Conservation (phyloP, 78 protist species). For the Protostelium mycophagum region DNA sequence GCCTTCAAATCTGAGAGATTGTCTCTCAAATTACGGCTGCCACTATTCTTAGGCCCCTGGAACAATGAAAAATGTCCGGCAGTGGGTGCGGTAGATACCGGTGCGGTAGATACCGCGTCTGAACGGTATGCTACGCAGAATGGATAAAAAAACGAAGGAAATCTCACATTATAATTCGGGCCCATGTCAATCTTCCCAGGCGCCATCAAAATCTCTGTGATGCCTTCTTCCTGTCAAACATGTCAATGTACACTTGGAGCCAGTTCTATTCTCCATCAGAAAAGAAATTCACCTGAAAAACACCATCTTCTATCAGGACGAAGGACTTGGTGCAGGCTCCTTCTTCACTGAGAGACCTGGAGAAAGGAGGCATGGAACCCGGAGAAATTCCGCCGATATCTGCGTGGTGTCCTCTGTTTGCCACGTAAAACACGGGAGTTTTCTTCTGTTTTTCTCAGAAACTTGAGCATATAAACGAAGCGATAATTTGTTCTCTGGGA, state of each 20-base stretch:
- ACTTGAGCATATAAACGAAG: no score
- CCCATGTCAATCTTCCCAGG: constrained; percentile 4
- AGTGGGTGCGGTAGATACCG: no score
- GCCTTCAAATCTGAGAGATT: constrained; percentile 80
- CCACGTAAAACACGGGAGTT: constrained; percentile 92
- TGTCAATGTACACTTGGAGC: background rate
- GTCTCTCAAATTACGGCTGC: constrained; percentile 68
- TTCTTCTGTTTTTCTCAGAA: background rate
- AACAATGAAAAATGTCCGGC: no score
- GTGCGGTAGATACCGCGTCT: no score
- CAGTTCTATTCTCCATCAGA: background rate
- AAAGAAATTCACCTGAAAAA: constrained; percentile 10
- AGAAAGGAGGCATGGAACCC: constrained; percentile 94
- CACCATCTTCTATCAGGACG: constrained; percentile 51
- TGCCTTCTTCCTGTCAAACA: constrained; percentile 46
- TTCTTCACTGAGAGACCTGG: constrained; percentile 73
- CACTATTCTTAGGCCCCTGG: constrained; percentile 1
- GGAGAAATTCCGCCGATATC: constrained; percentile 96
- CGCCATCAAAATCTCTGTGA: constrained; percentile 19
- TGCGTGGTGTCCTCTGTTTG: constrained; percentile 95
- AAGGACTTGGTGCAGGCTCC: constrained; percentile 82
- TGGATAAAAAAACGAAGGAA: background rate
- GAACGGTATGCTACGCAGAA: background rate
- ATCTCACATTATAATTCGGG: background rate
- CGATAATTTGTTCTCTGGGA: no score